Percentiles rank a stretch among this genome's conserved stretches.
These are phyloP conservation scores for Metschnikowia dekortorum DNA, from an alignment of 805 yeast species.

Conservation along the genomic window DNA sequence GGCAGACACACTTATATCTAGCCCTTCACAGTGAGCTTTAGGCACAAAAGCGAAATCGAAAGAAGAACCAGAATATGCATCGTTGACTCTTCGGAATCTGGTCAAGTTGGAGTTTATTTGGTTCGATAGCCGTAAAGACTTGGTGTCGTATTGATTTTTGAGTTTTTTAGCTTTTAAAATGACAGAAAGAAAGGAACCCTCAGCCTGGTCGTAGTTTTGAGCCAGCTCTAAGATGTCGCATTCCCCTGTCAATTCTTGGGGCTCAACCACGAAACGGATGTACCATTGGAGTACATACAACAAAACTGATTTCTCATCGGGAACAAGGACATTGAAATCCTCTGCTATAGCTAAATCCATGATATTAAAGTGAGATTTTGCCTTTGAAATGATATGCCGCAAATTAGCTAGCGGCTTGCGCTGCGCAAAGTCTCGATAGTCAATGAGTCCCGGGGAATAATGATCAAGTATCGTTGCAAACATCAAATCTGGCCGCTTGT, in stretches of 20 bases:
- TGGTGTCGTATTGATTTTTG: constrained; percentile 30
- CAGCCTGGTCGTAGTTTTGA: background rate
- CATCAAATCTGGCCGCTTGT: constrained; percentile 46
- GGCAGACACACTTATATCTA: background rate
- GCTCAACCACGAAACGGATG: constrained; percentile 30
- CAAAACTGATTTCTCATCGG: constrained; percentile 59
- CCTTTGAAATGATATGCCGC: constrained; percentile 34
- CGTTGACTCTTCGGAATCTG: background rate
- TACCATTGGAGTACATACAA: constrained; percentile 59
- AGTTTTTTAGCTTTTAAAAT: constrained; percentile 14
- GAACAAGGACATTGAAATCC: constrained; percentile 45
- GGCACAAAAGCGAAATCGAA: background rate
- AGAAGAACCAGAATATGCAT: background rate
- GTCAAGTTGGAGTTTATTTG: constrained; percentile 15
- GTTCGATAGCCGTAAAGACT: constrained; percentile 26
- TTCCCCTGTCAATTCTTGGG: background rate
- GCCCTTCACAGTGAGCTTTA: background rate
- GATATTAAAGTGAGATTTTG: constrained; percentile 44
- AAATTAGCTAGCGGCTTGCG: constrained; percentile 14
- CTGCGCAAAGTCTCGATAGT: constrained; percentile 23
- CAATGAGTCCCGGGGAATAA: constrained; percentile 19
- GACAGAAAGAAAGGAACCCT: constrained; percentile 6
- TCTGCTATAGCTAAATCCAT: constrained; percentile 51
- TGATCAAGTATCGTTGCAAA: constrained; percentile 33
- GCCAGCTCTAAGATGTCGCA: background rate